Conservation (phyloP, 179 eudicot genomes). For the Spinacia oleracea region DNA sequence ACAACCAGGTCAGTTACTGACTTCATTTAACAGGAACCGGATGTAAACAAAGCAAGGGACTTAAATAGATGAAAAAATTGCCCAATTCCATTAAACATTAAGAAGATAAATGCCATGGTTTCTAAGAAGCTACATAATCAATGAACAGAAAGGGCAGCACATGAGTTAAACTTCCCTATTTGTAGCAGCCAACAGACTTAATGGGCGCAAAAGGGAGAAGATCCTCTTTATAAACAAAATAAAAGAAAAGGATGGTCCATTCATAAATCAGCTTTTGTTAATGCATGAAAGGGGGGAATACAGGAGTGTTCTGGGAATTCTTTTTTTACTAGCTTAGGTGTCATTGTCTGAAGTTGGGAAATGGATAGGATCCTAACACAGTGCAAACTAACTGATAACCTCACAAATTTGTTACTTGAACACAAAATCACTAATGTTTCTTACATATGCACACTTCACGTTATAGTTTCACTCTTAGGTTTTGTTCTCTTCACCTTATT, state of each 20-base stretch:
- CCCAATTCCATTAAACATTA: neutral
- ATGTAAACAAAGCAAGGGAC: neutral
- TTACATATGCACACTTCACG: neutral
- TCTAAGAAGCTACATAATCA: neutral
- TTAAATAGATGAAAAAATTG: neutral
- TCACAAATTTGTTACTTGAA: neutral
- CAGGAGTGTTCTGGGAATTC: too few relatives aligned
- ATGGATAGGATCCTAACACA: too few relatives aligned
- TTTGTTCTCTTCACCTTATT: too few relatives aligned
- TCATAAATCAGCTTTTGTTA: too few relatives aligned
- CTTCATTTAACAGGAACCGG: neutral
- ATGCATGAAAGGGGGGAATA: too few relatives aligned
- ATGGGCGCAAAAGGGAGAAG: too few relatives aligned
- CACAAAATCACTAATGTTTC: neutral
- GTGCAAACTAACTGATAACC: neutral
- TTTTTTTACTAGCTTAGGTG: too few relatives aligned
- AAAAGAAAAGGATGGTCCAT: too few relatives aligned
- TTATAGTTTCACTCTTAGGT: neutral
- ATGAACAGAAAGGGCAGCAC: neutral
- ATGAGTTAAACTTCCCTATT: neutral
- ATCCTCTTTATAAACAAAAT: too few relatives aligned
- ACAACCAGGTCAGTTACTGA: neutral
- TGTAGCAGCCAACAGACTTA: neutral
- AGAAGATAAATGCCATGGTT: neutral
- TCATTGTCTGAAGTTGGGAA: too few relatives aligned